Conservation (phyloP, 2,329 filamentous ascomycete genomes). For the Ilyonectria mors-panacis region DNA sequence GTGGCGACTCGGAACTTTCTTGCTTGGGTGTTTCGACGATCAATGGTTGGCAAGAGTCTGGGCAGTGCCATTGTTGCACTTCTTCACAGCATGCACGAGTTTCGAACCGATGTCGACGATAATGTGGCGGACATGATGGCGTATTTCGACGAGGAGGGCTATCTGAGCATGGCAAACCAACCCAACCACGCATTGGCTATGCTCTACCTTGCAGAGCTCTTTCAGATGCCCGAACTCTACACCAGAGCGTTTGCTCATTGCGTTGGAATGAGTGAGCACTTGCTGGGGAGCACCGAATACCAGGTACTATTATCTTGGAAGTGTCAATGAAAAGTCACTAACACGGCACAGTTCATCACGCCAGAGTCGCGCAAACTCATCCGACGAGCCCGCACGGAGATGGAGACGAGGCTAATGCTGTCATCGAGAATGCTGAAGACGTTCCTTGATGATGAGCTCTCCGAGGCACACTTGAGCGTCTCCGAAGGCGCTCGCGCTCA, state of each 20-base stretch:
- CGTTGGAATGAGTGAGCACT: constrained; percentile 79
- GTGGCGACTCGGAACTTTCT: constrained; percentile 82
- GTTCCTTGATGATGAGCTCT: constrained; percentile 81
- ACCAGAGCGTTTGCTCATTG: constrained; percentile 83
- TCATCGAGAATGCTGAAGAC: constrained; percentile 72
- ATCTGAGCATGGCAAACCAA: constrained; percentile 75
- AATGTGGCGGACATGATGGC: constrained; percentile 73
- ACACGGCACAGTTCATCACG: constrained; percentile 60
- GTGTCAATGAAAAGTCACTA: constrained; percentile 37
- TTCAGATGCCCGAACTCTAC: constrained; percentile 76
- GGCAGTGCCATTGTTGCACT: constrained; percentile 75
- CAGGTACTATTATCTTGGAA: constrained; percentile 59
- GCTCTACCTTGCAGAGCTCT: constrained; percentile 77
- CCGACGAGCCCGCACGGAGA: constrained; percentile 72
- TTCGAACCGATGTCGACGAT: constrained; percentile 67
- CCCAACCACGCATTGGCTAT: constrained; percentile 78
- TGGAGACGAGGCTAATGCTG: constrained; percentile 74
- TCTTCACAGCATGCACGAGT: constrained; percentile 75
- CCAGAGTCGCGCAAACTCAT: constrained; percentile 75
- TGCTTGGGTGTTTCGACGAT: constrained; percentile 76
- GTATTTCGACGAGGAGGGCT: constrained; percentile 80
- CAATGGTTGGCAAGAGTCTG: constrained; percentile 78
- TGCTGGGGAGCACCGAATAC: constrained; percentile 72
- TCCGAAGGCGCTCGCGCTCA: constrained; percentile 73
- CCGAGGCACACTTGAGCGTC: constrained; percentile 76